Base-by-base conservation (phyloP, 2,329 filamentous ascomycete species). In the Sclerotinia minor region DNA sequence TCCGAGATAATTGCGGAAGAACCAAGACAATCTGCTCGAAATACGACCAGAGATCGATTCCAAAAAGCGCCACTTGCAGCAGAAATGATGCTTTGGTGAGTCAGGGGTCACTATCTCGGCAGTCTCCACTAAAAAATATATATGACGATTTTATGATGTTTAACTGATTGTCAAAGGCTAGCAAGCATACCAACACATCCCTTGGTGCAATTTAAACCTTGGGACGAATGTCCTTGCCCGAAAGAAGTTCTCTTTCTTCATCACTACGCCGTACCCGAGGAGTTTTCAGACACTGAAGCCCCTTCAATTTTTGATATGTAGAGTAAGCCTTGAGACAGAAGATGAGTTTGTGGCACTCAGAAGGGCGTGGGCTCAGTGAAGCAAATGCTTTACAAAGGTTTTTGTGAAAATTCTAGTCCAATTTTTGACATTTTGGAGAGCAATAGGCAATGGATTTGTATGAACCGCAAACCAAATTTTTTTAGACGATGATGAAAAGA, bases 391-490 rank as follows among this genome's bases (percentile, higher is more conserved):
- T 45, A 44, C 38, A 58, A 11, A 58, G 19, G 19, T 5, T 8
- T 44, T 45, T 58, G 24, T 58, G 55, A 19, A 58, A 26, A 58
- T 15, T 7, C 55, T 38, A 58, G 24, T 58, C 55, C 17, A 35
- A 45, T 44, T 19, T 41, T 1, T 58, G 55, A 45, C 55, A 58
- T 26, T 29, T 11, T 13, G n/a, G 9, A 11, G 38, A 58, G 5
- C 55, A 58, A 29, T 58, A 58, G 24, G 41, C 1, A 19, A 44
- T 58, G 8, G 38, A 44, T 21, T 11, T 21, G 38, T 24, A 58
- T 41, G 24, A 58, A 44, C 11, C 38, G 44, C 55, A 58, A 1
- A 26, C 2, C 13, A 4, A 15, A n/a, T n/a, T 26, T 9, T 21
- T 1, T 15, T 7, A 11, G 26, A 45, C 5, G 44, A 19, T 17